phyloP scores from a whole-genome alignment of 495 filamentous ascomycete genomes.

The Penicillium maclennaniae region DNA sequence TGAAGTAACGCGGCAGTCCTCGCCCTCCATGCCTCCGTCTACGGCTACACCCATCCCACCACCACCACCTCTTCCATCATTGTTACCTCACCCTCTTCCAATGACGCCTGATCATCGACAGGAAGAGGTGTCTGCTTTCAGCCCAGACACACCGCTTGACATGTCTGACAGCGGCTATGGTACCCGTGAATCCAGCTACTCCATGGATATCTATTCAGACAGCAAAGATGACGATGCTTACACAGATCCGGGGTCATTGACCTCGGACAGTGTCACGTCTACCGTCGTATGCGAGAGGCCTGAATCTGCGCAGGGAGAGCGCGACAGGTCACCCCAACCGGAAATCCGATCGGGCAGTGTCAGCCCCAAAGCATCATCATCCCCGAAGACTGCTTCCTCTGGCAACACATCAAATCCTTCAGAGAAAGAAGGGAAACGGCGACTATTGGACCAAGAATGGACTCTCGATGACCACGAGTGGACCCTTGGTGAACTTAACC shows the following conservation, averaged over 20 bases:
- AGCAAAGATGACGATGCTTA: slow-evolving; percentile 30
- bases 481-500: slow-evolving; percentile 44
- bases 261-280: slow-evolving; percentile 28
- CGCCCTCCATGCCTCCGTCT: slow-evolving; percentile 18
- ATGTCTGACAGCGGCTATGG: slow-evolving; percentile 40
- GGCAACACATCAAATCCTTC: slow-evolving; percentile 23
- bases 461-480: slow-evolving; percentile 45
- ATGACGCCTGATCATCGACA: slow-evolving; percentile 40
- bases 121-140: slow-evolving; percentile 45
- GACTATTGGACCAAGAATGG: slow-evolving; percentile 42
- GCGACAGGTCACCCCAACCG: slow-evolving; percentile 20
- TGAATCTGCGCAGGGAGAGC: slow-evolving; percentile 16
- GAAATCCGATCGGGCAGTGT: slow-evolving; percentile 27
- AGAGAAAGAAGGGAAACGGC: slow-evolving; percentile 31
- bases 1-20: slow-evolving; percentile 43
- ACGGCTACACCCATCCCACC: slow-evolving; percentile 15
- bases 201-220: slow-evolving; percentile 23
- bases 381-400: slow-evolving; percentile 22
- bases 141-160: slow-evolving; percentile 42
- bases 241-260: slow-evolving; percentile 30
- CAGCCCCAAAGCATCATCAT: slow-evolving; percentile 18
- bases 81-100: slow-evolving; percentile 23
- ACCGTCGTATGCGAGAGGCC: slow-evolving; percentile 28
- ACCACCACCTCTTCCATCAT: slow-evolving; percentile 17
- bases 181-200: slow-evolving; percentile 29